A percentile compares a stretch with the other conserved stretches of the same genome.
Conservation (phyloP, 768 basidiomycete genomes). For the Phaeotremella skinneri region DNA sequence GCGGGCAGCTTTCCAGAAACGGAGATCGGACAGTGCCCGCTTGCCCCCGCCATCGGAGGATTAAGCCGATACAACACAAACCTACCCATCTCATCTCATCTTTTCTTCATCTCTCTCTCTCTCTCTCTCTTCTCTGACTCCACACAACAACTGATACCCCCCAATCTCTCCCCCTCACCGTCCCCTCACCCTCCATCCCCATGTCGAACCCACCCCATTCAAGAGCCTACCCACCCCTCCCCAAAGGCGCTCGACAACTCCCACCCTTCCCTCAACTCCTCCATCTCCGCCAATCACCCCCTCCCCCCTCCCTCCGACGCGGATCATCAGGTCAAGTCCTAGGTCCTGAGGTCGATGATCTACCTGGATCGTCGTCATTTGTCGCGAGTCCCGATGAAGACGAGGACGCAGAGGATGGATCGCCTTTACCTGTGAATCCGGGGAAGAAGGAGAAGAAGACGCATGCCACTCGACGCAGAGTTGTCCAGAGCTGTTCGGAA, state of each 20-base stretch:
- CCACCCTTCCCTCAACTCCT: slow-evolving; percentile 30
- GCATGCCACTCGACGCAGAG: slow-evolving; percentile 45
- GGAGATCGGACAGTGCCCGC: too few relatives aligned
- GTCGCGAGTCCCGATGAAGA: slow-evolving; percentile 10
- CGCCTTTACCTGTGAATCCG: slow-evolving; percentile 9
- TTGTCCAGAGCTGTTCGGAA: slow-evolving; percentile 51
- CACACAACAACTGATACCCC: too few relatives aligned
- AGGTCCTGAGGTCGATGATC: neutral
- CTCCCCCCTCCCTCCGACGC: neutral
- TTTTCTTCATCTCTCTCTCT: too few relatives aligned
- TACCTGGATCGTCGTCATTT: neutral
- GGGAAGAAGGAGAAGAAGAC: slow-evolving; percentile 28
- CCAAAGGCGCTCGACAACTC: slow-evolving; percentile 16
- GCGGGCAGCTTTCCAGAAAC: too few relatives aligned
- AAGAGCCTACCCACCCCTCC: slow-evolving; percentile 25
- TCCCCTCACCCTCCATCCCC: too few relatives aligned
- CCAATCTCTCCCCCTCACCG: too few relatives aligned
- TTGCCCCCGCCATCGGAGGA: too few relatives aligned
- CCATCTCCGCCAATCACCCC: slow-evolving; percentile 3
- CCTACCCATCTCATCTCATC: too few relatives aligned
- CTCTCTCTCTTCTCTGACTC: too few relatives aligned
- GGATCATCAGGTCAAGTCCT: slow-evolving; percentile 1
- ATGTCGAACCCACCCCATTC: slow-evolving; percentile 22
- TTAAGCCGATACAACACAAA: too few relatives aligned
- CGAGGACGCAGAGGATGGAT: slow-evolving; percentile 10